Conservation (phyloP, 805 yeast genomes). For the Cyberlindnera mississippiensis region DNA sequence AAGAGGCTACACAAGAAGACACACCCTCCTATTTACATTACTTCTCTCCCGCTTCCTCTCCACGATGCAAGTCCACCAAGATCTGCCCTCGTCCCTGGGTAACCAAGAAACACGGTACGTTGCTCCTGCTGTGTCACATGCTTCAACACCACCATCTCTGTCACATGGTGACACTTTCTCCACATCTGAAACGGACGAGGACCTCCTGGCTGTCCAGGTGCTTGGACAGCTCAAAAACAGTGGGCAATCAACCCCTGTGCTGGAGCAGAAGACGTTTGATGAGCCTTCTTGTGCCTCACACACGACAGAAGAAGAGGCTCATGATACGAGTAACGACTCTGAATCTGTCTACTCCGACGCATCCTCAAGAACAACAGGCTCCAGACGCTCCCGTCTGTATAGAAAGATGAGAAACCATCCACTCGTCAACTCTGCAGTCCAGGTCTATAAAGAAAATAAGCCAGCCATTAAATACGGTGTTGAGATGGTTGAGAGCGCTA, state of each 20-base stretch:
- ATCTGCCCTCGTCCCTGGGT: neutral
- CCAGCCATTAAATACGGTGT: conserved; percentile 55
- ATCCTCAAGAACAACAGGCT: neutral
- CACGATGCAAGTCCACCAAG: conserved; percentile 1
- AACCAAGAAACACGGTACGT: too few species aligned
- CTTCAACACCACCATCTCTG: conserved; percentile 6
- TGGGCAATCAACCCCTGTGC: conserved; percentile 12
- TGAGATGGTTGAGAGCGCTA: conserved; percentile 53
- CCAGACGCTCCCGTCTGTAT: conserved; percentile 33
- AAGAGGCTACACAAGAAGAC: too few species aligned
- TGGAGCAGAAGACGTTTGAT: too few species aligned
- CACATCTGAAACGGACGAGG: conserved; percentile 10
- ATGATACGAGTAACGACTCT: conserved; percentile 30
- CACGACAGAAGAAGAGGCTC: conserved; percentile 32
- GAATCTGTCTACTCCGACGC: conserved; percentile 6
- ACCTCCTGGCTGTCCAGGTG: conserved; percentile 24
- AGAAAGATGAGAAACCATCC: conserved; percentile 38
- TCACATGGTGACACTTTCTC: conserved; percentile 10
- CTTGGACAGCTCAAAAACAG: conserved; percentile 27
- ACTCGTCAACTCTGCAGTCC: conserved; percentile 28
- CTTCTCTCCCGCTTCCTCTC: neutral
- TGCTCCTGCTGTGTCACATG: too few species aligned
- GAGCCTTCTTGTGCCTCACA: too few species aligned
- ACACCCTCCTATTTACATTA: too few species aligned
- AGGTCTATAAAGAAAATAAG: conserved; percentile 37